Evolutionary conservation across 2,329 filamentous ascomycete species (phyloP), one percentile per base, ranked within the genome.

Genomic region (Tolypocladium cylindrosporum): DNA sequence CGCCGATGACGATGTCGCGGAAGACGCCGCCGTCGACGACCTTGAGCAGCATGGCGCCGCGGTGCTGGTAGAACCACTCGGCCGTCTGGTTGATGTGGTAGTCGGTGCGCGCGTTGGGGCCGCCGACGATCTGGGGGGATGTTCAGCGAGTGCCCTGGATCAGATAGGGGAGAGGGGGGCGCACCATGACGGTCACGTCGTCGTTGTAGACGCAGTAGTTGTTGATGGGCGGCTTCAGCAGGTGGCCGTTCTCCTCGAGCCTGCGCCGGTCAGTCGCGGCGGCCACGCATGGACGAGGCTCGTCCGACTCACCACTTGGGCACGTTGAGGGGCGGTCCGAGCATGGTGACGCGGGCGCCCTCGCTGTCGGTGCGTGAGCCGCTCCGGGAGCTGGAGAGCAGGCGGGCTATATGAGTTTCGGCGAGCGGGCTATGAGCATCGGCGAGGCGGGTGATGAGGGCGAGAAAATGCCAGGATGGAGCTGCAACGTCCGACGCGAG

Each of bases 11-110:
- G 62, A 97, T 84, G 74, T 97, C 93, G 63, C 85, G 82, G 75
- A 96, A 96, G 54, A 76, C 60, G 71, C 79, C 72, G 59, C 79
- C 73, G 61, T 97, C 91, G 62, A 97, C 89, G 19, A 94, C 89
- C 71, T 95, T 96, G 65, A 99, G 87, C 59, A 94, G 80, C 93
- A 97, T 97, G 64, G 88, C 86, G 64, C 94, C 94, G 67, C 87
- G 86, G 82, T 96, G 86, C 75, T 97, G 93, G 81, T 94, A 97
- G 84, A 97, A 99, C 87, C 92, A 97, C 74, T 97, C 94, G 14
- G 94, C 86, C 0, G 93, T 97, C 67, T 86, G 79, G 80, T 97
- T 97, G 82, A 97, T 93, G 81, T 97, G 94, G 79, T 97, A 99
- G 79, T 97, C 94, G 58, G 92, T 97, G 63, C 94, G 86, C 61